Evolutionary conservation across 305 asterid genomes (phyloP), one percentile per base, ranked within the genome.

Genomic region (Fraxinus greggii): DNA sequence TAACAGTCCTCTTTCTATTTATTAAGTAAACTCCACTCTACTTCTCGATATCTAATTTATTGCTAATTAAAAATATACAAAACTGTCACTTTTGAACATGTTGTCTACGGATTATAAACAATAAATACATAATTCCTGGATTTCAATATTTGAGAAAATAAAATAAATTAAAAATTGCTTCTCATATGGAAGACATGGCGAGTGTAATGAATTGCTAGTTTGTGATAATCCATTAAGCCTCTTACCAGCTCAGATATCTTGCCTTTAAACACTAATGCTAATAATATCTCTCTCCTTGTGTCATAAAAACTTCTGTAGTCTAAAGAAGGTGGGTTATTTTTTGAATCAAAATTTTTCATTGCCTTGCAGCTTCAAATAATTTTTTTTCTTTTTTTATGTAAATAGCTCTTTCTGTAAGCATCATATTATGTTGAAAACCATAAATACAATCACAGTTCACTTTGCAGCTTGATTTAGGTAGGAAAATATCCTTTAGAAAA

Each of bases 171-270:
- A 40, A 48, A 48, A 48, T 3, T 48, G 59, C 7, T 48, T 48
- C 21, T 48, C 59, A 3, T 15, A 48, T n/a, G 65, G 10, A 54
- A 54, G 65, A 51, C 7, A 51, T 17, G 23, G 63, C 23, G 24
- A n/a, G 10, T 54, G 65, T 54, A n/a, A 54, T 54, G 26, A 54
- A 54, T 51, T 51, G 8, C 65, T n/a, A 19, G 65, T 54, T 72
- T n/a, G 77, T 5, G 17, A 73, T 29, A 42, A 56, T 38, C 73
- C 35, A 78, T 38, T 75, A 67, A 56, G 82, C 33, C 79, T 54
- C 48, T 42, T 29, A 70, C 8, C 63, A 40, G 77, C 75, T 19
- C 36, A 61, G 40, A 77, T 75, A 80, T 28, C 40, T 72, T 74
- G 54, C 63, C 78, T 40, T 54, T n/a, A 31, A 61, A 54, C 48